A percentile compares a stretch with the other conserved stretches of the same genome.
Conservation (phyloP, 371 early-diverging fungal species). For the Rhizomucor pusillus region DNA sequence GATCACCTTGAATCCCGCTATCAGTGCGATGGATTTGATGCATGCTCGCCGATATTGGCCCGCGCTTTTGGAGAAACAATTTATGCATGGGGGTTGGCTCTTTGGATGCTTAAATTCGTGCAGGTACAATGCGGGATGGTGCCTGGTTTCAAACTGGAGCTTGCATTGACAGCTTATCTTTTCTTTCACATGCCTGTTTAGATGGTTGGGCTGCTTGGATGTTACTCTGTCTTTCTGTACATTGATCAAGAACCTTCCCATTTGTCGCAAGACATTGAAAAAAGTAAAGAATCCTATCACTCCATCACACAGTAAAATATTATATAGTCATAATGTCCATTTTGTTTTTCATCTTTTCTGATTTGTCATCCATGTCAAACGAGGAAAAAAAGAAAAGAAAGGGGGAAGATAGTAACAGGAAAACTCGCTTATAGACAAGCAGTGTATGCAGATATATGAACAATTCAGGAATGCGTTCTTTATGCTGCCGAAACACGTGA, state of each 20-base stretch:
- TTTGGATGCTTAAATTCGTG: conserved; percentile 15
- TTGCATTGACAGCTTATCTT: no score
- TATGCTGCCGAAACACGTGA: not conserved
- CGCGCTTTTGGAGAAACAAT: conserved; percentile 11
- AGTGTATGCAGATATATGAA: conserved; percentile 7
- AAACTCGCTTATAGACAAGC: conserved; percentile 10
- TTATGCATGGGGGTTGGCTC: conserved; percentile 14
- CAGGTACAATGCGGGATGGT: conserved; percentile 9
- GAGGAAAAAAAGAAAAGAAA: not conserved
- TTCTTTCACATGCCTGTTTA: not conserved
- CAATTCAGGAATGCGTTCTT: not conserved
- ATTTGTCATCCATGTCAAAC: not conserved
- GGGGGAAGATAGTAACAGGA: not conserved
- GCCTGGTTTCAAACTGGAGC: no score
- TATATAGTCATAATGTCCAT: not conserved
- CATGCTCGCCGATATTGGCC: conserved; percentile 8
- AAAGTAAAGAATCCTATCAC: not conserved
- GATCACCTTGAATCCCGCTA: conserved; percentile 9
- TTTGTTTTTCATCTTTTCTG: not conserved
- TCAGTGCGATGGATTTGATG: conserved; percentile 10
- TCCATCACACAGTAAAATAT: not conserved
- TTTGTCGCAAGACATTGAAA: conserved; percentile 1
- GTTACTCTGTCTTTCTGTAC: conserved; percentile 7
- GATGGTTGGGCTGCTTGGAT: conserved; percentile 9
- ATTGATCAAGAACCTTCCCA: conserved; percentile 4